Conservation (phyloP, 208 protist species). For the Acanthamoeba triangularis region DNA sequence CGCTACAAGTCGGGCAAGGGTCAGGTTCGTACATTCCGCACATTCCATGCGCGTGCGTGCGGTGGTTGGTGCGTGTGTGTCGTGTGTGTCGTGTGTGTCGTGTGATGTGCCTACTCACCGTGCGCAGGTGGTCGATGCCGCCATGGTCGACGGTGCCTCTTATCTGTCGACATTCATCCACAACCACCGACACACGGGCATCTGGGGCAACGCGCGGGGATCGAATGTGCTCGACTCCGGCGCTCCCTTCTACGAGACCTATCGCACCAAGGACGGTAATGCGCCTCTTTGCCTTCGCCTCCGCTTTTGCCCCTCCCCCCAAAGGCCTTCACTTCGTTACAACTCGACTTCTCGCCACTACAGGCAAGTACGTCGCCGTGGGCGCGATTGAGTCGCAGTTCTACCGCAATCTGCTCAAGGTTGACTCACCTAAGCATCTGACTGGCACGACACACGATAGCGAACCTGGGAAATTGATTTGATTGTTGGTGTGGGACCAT, state of each 20-base stretch:
- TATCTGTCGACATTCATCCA: slow-evolving; percentile 86
- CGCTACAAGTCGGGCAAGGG: slow-evolving; percentile 77
- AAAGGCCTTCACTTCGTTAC: neutral
- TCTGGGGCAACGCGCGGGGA: slow-evolving; percentile 77
- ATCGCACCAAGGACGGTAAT: slow-evolving; percentile 84
- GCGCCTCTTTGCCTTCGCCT: neutral
- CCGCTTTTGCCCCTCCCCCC: neutral
- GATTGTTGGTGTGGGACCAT: no score
- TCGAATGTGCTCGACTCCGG: slow-evolving; percentile 86
- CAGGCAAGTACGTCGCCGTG: slow-evolving; percentile 78
- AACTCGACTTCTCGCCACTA: no score
- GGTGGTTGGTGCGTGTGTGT: no score
- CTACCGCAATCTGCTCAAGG: slow-evolving; percentile 78
- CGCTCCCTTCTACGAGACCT: slow-evolving; percentile 88
- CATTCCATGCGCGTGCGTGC: neutral
- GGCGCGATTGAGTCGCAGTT: slow-evolving; percentile 86
- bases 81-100: neutral
- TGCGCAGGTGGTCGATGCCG: slow-evolving; percentile 83
- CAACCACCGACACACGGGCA: slow-evolving; percentile 24
- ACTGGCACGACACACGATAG: neutral
- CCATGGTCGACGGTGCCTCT: slow-evolving; percentile 85
- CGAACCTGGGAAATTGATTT: no score
- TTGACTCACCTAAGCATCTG: neutral
- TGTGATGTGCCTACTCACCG: neutral
- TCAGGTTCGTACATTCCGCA: slow-evolving; percentile 79